Conservation (phyloP, 345 rosid genomes). For the Geranium brycei region DNA sequence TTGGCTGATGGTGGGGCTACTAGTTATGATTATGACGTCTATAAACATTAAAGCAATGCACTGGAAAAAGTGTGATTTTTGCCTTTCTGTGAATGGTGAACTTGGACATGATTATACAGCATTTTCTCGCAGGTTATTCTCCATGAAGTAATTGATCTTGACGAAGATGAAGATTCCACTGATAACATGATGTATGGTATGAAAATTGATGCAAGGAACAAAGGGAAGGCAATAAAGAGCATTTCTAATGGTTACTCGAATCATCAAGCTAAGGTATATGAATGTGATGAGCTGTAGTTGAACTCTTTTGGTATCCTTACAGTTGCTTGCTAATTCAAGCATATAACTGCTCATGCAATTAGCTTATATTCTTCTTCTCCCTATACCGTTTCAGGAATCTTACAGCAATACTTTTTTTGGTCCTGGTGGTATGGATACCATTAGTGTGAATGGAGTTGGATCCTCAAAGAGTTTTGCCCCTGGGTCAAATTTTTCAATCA, state of each 20-base stretch:
- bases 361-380: not conserved
- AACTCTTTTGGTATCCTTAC: not conserved
- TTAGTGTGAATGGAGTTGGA: slow-evolving; percentile 11
- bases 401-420: not conserved
- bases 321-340: not conserved
- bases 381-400: slow-evolving; percentile 6
- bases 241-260: slow-evolving; percentile 13
- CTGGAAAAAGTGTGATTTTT: no score
- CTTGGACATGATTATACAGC: no score
- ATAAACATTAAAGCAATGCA: no score
- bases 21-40: no score
- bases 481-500: slow-evolving; percentile 22
- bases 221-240: slow-evolving; percentile 47
- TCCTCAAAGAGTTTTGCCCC: slow-evolving; percentile 14
- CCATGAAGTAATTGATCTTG: slow-evolving; percentile 47
- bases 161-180: slow-evolving; percentile 32
- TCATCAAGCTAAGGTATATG: slow-evolving; percentile 19
- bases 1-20: no score
- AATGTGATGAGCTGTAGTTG: not conserved
- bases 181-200: slow-evolving; percentile 28
- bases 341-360: not conserved
- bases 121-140: slow-evolving; percentile 24
- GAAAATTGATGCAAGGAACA: slow-evolving; percentile 26
- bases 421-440: slow-evolving; percentile 4
- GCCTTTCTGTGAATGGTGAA: no score